These are phyloP conservation scores for Arthroderma sp. DNA, from an alignment of 2,329 filamentous ascomycete genomes.

Conservation along the genomic window DNA sequence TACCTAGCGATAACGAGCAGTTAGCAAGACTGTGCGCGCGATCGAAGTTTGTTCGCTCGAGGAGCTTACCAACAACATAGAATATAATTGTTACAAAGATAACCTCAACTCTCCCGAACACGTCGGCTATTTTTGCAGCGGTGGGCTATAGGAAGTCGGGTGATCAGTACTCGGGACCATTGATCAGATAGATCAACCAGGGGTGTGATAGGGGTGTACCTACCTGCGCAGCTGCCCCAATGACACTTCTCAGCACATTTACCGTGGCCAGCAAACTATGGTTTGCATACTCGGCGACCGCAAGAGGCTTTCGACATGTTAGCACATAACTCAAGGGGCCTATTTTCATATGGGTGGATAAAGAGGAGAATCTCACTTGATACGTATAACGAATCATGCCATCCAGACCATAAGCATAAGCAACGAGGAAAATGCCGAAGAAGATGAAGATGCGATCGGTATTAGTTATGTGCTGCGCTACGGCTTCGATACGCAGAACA, in stretches of 20 bases:
- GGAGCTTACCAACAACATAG: conserved; percentile 35
- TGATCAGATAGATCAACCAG: neutral
- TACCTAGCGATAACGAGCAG: conserved; percentile 22
- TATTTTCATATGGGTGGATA: neutral
- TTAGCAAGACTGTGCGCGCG: neutral
- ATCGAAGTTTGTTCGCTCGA: neutral
- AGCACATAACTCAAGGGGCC: neutral
- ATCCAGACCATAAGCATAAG: conserved; percentile 52
- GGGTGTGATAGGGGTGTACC: conserved; percentile 1
- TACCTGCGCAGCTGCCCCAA: conserved; percentile 44
- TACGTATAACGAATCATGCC: conserved; percentile 44
- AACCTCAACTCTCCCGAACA: conserved; percentile 49
- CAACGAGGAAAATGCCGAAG: conserved; percentile 47
- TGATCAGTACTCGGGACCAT: neutral
- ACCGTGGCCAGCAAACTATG: conserved; percentile 48
- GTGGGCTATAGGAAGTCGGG: conserved; percentile 32
- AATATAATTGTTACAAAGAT: conserved; percentile 43
- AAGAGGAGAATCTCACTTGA: conserved; percentile 22
- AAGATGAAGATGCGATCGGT: conserved; percentile 46
- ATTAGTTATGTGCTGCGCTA: conserved; percentile 39
- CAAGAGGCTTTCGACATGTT: conserved; percentile 32
- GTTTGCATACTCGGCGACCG: conserved; percentile 37
- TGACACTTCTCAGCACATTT: conserved; percentile 44
- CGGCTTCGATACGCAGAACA: conserved; percentile 46
- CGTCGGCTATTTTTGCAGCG: conserved; percentile 49